phyloP scores from a whole-genome alignment of 2,329 filamentous ascomycete species.

The Byssoonygena ceratinophila region DNA sequence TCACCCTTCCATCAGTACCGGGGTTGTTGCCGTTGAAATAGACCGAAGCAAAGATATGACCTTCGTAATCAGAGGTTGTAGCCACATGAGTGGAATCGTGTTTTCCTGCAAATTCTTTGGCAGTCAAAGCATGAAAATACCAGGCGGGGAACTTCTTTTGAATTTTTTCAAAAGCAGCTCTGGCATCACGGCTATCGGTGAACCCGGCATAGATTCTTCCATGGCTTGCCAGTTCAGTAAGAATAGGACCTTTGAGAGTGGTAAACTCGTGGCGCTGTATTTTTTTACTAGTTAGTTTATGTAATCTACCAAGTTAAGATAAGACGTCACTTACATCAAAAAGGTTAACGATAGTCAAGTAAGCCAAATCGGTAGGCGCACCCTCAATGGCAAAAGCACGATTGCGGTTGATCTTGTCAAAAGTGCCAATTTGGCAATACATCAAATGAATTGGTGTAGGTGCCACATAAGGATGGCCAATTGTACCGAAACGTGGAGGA shows the following conservation, averaged over 20 bases:
- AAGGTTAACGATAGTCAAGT: slow-evolving; percentile 29
- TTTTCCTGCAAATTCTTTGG: slow-evolving; percentile 38
- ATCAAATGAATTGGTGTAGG: slow-evolving; percentile 13
- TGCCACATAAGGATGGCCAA: slow-evolving; percentile 17
- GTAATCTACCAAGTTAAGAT: neutral
- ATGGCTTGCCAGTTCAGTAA: slow-evolving; percentile 27
- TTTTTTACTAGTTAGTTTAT: slow-evolving; percentile 13
- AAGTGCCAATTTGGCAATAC: slow-evolving; percentile 17
- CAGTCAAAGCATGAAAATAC: slow-evolving; percentile 38
- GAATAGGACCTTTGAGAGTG: slow-evolving; percentile 31
- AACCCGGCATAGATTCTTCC: slow-evolving; percentile 48
- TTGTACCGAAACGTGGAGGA: slow-evolving; percentile 19
- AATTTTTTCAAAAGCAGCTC: slow-evolving; percentile 41
- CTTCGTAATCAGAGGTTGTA: slow-evolving; percentile 41
- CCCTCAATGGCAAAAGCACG: slow-evolving; percentile 28
- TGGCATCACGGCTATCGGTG: slow-evolving; percentile 51
- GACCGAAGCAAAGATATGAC: slow-evolving; percentile 46
- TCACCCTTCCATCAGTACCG: slow-evolving; percentile 21
- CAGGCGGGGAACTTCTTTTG: slow-evolving; percentile 39
- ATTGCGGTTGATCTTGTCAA: slow-evolving; percentile 22
- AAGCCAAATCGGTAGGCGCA: slow-evolving; percentile 25
- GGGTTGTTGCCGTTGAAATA: slow-evolving; percentile 29
- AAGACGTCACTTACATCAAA: slow-evolving; percentile 29
- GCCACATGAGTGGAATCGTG: slow-evolving; percentile 22
- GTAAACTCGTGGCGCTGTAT: slow-evolving; percentile 28